Conservation (phyloP, 2,329 filamentous ascomycete genomes). For the Ascochyta pisi region DNA sequence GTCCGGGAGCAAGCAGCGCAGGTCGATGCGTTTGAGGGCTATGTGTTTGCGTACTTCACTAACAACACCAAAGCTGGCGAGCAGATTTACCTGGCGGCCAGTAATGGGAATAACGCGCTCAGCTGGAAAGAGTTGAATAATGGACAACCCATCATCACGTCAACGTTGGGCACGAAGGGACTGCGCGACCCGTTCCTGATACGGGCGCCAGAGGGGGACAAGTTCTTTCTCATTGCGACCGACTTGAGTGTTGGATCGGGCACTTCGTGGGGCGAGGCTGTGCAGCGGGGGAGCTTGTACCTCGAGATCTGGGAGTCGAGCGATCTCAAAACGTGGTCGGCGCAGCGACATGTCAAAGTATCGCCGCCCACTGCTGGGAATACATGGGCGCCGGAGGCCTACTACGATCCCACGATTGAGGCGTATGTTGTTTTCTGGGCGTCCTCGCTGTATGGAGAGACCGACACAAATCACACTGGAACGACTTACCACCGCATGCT, state of each 20-base stretch:
- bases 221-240: slow-evolving; percentile 61
- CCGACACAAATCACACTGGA: slow-evolving; percentile 52
- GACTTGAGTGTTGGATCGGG: slow-evolving; percentile 63
- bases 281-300: slow-evolving; percentile 58
- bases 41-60: slow-evolving; percentile 62
- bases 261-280: slow-evolving; percentile 59
- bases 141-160: slow-evolving; percentile 56
- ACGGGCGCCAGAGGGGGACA: slow-evolving; percentile 58
- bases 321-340: slow-evolving; percentile 60
- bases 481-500: slow-evolving; percentile 61
- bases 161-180: slow-evolving; percentile 57
- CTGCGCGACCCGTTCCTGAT: slow-evolving; percentile 63
- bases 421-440: slow-evolving; percentile 58
- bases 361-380: slow-evolving; percentile 60
- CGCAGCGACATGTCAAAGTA: slow-evolving; percentile 58
- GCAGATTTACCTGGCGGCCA: slow-evolving; percentile 61
- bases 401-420: slow-evolving; percentile 55
- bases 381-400: slow-evolving; percentile 63
- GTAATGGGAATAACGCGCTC: slow-evolving; percentile 60
- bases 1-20: slow-evolving; percentile 36
- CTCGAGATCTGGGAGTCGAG: slow-evolving; percentile 62
- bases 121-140: slow-evolving; percentile 60
- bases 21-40: slow-evolving; percentile 52
- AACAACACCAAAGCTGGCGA: slow-evolving; percentile 55
- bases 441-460: slow-evolving; percentile 53